Conservation (phyloP, 164 flowering plant species). For the Dillenia suffruticosa region DNA sequence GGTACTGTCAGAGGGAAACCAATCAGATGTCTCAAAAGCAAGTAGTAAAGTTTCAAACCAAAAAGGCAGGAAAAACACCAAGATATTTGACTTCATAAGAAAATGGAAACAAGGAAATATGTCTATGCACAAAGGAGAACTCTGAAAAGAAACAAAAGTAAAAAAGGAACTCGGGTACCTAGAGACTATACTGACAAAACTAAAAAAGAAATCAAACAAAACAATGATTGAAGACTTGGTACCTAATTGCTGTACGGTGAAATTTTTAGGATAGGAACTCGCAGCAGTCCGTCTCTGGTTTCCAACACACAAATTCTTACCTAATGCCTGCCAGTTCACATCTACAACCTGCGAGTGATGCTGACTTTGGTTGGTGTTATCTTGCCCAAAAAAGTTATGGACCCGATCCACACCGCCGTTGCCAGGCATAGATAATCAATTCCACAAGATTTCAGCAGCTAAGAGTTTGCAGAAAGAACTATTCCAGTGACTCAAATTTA, state of each 20-base stretch:
- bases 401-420: slow-evolving; percentile 79
- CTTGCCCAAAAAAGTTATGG: slow-evolving; percentile 83
- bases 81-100: no score
- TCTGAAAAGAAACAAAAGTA: no score
- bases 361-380: slow-evolving; percentile 44
- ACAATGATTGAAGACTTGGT: slow-evolving; percentile 3
- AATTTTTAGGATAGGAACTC: slow-evolving; percentile 36
- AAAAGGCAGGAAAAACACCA: no score
- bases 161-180: no score
- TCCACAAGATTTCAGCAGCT: slow-evolving; percentile 20
- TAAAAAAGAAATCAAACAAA: no score
- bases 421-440: slow-evolving; percentile 78
- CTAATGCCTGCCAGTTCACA: slow-evolving; percentile 44
- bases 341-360: slow-evolving; percentile 48
- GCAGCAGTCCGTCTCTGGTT: slow-evolving; percentile 43
- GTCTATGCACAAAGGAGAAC: no score
- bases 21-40: no score
- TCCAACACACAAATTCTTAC: slow-evolving; percentile 50
- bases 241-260: slow-evolving; percentile 50
- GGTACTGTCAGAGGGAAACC: slow-evolving; percentile 7
- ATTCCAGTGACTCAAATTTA: slow-evolving; percentile 7
- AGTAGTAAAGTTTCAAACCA: no score
- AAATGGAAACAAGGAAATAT: no score
- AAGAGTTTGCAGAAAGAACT: slow-evolving; percentile 8
- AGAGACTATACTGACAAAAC: no score